These are phyloP conservation scores for Thermothielavioides terrestris DNA, from an alignment of 495 filamentous ascomycete genomes.

Conservation along the genomic window DNA sequence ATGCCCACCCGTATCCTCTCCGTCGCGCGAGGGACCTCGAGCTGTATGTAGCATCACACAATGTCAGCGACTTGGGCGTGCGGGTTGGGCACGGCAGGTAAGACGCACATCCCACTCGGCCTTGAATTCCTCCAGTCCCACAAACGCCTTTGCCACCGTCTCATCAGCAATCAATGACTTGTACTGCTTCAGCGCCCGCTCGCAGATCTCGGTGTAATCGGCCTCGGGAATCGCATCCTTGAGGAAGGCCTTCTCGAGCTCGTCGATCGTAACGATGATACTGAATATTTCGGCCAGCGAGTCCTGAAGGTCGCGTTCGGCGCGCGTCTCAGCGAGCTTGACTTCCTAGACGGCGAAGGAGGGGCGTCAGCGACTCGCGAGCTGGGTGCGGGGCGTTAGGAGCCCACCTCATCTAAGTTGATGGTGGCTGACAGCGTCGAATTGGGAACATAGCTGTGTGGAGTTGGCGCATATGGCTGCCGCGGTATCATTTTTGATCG, in stretches of 20 bases:
- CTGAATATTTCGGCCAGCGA: conserved; percentile 96
- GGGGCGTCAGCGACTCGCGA: not conserved
- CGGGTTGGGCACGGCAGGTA: not conserved
- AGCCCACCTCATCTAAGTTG: conserved; percentile 73
- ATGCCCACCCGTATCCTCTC: conserved; percentile 87
- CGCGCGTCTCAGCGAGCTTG: conserved; percentile 73
- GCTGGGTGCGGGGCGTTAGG: conserved; percentile 18
- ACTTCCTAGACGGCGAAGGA: conserved; percentile 57
- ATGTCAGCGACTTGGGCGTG: not conserved
- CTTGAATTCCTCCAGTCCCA: conserved; percentile 90
- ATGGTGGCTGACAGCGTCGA: conserved; percentile 73
- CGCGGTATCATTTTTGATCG: conserved; percentile 35
- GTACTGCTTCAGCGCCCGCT: conserved; percentile 90
- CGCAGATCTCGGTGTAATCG: conserved; percentile 94
- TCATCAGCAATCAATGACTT: conserved; percentile 87
- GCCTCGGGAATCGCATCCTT: conserved; percentile 87
- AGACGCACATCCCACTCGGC: conserved; percentile 73
- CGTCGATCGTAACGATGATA: conserved; percentile 91
- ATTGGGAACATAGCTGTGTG: conserved; percentile 82
- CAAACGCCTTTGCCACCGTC: conserved; percentile 71
- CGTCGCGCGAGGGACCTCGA: conserved; percentile 90
- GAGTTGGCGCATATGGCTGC: conserved; percentile 74
- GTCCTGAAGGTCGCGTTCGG: conserved; percentile 87
- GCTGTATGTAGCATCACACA: conserved; percentile 45
- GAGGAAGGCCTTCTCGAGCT: conserved; percentile 91